A percentile compares a stretch with the other conserved stretches of the same genome.
These are phyloP conservation scores for Chrysosporium keratinophilum DNA, from an alignment of 2,329 filamentous ascomycete genomes.

Conservation along the genomic window DNA sequence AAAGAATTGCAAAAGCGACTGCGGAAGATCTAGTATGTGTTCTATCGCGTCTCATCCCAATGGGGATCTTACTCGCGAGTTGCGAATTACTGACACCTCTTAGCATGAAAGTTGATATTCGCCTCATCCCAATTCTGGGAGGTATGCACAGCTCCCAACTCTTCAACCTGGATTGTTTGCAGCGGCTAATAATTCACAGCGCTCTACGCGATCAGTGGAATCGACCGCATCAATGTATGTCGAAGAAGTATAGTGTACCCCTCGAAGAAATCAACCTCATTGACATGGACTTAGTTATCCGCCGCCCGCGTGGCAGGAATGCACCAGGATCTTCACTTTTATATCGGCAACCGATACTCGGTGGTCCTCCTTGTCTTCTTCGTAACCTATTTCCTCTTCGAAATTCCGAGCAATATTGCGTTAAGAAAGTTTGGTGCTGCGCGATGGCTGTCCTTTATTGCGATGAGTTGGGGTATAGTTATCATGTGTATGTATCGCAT, in stretches of 20 bases:
- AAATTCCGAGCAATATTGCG: constrained; percentile 60
- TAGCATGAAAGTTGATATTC: constrained; percentile 11
- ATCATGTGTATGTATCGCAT: constrained; percentile 16
- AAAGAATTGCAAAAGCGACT: constrained; percentile 12
- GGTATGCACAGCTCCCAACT: not conserved
- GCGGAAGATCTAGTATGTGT: constrained; percentile 11
- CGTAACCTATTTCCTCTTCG: constrained; percentile 59
- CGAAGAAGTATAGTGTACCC: not conserved
- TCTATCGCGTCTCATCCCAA: not conserved
- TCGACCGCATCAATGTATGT: constrained; percentile 13
- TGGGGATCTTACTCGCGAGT: not conserved
- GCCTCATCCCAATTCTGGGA: constrained; percentile 12
- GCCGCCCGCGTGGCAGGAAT: constrained; percentile 56
- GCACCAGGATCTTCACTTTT: constrained; percentile 21
- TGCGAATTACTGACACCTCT: not conserved
- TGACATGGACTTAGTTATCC: constrained; percentile 2
- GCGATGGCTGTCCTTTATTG: constrained; percentile 23
- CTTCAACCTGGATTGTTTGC: not conserved
- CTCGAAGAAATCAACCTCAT: not conserved
- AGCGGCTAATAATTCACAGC: not conserved
- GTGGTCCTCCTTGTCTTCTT: constrained; percentile 64
- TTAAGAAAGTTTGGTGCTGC: constrained; percentile 52
- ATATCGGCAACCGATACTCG: constrained; percentile 29
- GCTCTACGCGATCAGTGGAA: constrained; percentile 12
- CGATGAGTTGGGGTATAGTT: constrained; percentile 19